phyloP scores from a whole-genome alignment of 2,329 filamentous ascomycete genomes.

The Nothophaeocryptopus gaeumannii region DNA sequence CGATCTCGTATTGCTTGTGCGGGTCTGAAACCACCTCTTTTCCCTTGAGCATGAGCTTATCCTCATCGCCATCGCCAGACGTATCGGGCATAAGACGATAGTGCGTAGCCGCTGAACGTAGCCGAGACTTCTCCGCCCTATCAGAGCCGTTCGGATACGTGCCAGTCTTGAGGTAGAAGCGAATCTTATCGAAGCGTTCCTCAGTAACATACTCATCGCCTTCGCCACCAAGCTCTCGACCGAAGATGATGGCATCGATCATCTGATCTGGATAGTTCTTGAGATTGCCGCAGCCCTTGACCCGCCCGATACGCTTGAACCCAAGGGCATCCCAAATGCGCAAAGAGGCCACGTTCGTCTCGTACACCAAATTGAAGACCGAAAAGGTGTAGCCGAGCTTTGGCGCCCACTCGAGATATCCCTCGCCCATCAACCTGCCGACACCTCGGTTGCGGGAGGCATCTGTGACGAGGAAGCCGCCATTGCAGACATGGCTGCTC shows the following conservation, averaged over 20 bases:
- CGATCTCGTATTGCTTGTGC: constrained; percentile 85
- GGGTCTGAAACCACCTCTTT: constrained; percentile 96
- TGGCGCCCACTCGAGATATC: constrained; percentile 53
- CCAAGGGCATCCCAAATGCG: constrained; percentile 89
- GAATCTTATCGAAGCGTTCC: constrained; percentile 98
- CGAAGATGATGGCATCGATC: constrained; percentile 56
- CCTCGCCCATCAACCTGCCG: constrained; percentile 52
- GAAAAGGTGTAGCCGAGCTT: constrained; percentile 78
- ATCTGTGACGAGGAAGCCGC: constrained; percentile 51
- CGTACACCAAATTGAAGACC: constrained; percentile 91
- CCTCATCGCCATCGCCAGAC: constrained; percentile 51
- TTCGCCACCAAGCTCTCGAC: constrained; percentile 59
- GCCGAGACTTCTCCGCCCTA: constrained; percentile 89
- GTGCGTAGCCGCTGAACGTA: constrained; percentile 89
- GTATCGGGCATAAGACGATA: constrained; percentile 69
- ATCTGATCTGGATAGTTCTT: constrained; percentile 47
- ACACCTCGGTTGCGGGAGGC: constrained; percentile 49
- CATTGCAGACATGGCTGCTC: constrained; percentile 82
- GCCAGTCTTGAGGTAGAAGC: constrained; percentile 91
- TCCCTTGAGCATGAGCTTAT: constrained; percentile 92
- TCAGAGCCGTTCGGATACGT: constrained; percentile 92
- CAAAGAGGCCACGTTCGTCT: constrained; percentile 86
- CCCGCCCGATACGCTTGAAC: constrained; percentile 86
- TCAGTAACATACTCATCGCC: constrained; percentile 83
- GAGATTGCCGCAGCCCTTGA: constrained; percentile 55